These are phyloP conservation scores for Iris macrosiphon DNA, from an alignment of 106 monocot genomes.

Conservation along the genomic window DNA sequence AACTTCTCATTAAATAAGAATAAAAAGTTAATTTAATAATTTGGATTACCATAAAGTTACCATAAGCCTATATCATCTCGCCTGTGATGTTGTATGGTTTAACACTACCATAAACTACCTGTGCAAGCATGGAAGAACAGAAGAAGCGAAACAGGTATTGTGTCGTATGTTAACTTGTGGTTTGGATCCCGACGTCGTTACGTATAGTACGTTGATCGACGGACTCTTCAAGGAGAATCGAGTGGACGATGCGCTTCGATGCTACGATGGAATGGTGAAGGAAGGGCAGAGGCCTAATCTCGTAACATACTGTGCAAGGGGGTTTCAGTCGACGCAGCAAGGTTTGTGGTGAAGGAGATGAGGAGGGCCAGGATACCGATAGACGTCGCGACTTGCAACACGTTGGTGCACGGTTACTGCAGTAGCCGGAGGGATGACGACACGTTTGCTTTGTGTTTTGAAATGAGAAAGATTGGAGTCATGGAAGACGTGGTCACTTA, in stretches of 20 bases:
- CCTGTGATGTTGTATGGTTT: constrained; percentile 16
- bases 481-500: constrained; percentile 18
- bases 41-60: too few relatives aligned
- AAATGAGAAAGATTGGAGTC: constrained; percentile 24
- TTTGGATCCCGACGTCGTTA: constrained; percentile 23
- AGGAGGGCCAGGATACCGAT: background rate
- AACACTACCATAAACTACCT: constrained; percentile 32
- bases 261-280: constrained; percentile 27
- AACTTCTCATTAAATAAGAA: too few relatives aligned
- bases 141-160: constrained; percentile 20
- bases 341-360: constrained; percentile 16
- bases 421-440: constrained; percentile 4
- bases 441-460: constrained; percentile 18
- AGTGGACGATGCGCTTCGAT: constrained; percentile 25
- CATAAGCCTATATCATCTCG: too few relatives aligned
- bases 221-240: constrained; percentile 16
- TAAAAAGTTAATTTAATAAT: too few relatives aligned
- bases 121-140: constrained; percentile 21
- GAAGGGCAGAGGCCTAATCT: constrained; percentile 21
- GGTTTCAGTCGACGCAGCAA: constrained; percentile 13
- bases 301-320: constrained; percentile 26
- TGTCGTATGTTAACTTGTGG: constrained; percentile 27
- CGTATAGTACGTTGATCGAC: constrained; percentile 30
- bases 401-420: constrained; percentile 21
- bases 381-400: constrained; percentile 27